Conservation (phyloP, 75 land plant genomes). For the Azolla pinnata region DNA sequence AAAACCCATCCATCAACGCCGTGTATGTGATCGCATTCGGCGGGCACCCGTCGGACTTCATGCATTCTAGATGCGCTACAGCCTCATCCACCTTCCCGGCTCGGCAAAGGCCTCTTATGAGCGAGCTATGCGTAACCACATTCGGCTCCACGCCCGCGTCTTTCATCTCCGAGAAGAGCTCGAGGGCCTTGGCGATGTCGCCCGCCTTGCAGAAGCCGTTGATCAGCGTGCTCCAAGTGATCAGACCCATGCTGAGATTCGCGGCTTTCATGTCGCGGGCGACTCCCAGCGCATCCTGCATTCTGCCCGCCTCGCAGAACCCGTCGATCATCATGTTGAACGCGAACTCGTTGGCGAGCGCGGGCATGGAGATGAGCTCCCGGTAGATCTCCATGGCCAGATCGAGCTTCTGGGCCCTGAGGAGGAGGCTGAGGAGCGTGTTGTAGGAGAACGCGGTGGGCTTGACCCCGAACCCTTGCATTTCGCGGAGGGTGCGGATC, state of each 20-base stretch:
- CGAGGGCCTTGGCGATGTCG: slow-evolving; percentile 21
- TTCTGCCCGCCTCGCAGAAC: slow-evolving; percentile 18
- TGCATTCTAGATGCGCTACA: slow-evolving; percentile 13
- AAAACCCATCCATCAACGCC: slow-evolving; percentile 13
- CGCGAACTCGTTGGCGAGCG: slow-evolving; percentile 13
- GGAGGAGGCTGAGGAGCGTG: slow-evolving; percentile 52
- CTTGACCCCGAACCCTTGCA: slow-evolving; percentile 53
- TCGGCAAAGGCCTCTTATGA: slow-evolving; percentile 29
- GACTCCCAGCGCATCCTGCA: slow-evolving; percentile 15
- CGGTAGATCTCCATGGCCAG: slow-evolving; percentile 37
- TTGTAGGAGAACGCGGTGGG: slow-evolving; percentile 57
- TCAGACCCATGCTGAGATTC: slow-evolving; percentile 3
- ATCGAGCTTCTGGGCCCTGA: slow-evolving; percentile 18
- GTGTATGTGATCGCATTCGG: slow-evolving; percentile 26
- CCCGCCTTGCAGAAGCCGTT: slow-evolving; percentile 30
- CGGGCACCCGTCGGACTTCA: slow-evolving; percentile 14
- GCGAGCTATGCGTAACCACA: slow-evolving; percentile 22
- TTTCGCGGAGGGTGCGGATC: slow-evolving; percentile 48
- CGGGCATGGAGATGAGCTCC: slow-evolving; percentile 20
- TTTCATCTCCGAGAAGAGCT: slow-evolving; percentile 20
- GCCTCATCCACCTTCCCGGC: slow-evolving; percentile 12
- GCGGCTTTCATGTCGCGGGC: slow-evolving; percentile 10
- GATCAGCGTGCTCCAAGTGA: slow-evolving; percentile 20
- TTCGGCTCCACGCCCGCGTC: slow-evolving; percentile 18
- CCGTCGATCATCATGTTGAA: slow-evolving; percentile 20